Evolutionary conservation across 352 stramenopile genomes (phyloP).

Genomic region (Globisporangium barbulae): DNA sequence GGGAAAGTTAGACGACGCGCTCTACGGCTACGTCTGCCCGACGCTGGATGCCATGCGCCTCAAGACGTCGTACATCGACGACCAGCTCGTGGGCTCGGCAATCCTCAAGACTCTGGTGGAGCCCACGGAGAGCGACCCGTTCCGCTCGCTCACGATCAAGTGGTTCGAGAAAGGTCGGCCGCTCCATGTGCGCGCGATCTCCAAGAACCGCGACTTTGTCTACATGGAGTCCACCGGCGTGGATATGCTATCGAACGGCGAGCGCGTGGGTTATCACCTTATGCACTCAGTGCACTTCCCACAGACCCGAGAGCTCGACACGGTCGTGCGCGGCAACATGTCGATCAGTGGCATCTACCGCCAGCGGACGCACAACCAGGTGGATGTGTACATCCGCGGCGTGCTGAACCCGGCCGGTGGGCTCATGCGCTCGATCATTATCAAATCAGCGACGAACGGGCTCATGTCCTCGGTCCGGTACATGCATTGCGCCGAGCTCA

Average conservation of each 20-base stretch:
- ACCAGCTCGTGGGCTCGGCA: conserved; percentile 38
- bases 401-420: conserved; percentile 33
- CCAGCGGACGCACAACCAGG: conserved; percentile 25
- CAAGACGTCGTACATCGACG: conserved; percentile 42
- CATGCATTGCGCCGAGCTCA: conserved; percentile 21
- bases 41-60: conserved; percentile 46
- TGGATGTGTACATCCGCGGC: conserved; percentile 24
- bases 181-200: conserved; percentile 35
- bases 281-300: conserved; percentile 62
- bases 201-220: conserved; percentile 56
- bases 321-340: conserved; percentile 42
- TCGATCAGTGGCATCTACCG: conserved; percentile 56
- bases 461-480: conserved; percentile 22
- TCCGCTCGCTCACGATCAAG: conserved; percentile 56
- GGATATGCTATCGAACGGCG: conserved; percentile 32
- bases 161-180: conserved; percentile 50
- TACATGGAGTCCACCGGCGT: conserved; percentile 53
- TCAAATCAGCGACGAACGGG: conserved; percentile 32
- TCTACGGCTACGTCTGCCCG: conserved; percentile 46
- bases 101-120: conserved; percentile 43
- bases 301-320: conserved; percentile 32
- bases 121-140: conserved; percentile 41
- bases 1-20: conserved; percentile 50
- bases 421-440: conserved; percentile 37
- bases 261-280: conserved; percentile 58